phyloP scores from a whole-genome alignment of 345 rosid genomes.

The Euphorbia peplus region DNA sequence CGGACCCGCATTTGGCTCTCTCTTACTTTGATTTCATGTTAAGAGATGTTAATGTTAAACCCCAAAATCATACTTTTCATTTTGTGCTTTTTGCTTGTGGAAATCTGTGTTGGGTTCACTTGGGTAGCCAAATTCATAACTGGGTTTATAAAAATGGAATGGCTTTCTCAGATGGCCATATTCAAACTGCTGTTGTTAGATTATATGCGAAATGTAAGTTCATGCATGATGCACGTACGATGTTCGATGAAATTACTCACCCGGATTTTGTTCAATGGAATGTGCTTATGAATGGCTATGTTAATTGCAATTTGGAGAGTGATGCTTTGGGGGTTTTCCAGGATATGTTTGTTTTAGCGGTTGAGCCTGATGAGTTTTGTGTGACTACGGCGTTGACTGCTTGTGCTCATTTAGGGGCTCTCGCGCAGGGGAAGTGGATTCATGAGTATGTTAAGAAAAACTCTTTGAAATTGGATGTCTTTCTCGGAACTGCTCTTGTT shows the following conservation, averaged over 20 bases:
- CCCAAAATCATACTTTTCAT: conserved; percentile 48
- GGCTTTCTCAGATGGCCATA: conserved; percentile 41
- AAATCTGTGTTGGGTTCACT: conserved; percentile 23
- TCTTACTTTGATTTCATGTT: conserved; percentile 41
- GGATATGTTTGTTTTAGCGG: conserved; percentile 42
- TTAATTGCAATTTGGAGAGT: conserved; percentile 28
- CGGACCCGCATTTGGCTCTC: conserved; percentile 35
- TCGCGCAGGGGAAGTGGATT: conserved; percentile 55
- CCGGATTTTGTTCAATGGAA: conserved; percentile 54
- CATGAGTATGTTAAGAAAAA: conserved; percentile 42
- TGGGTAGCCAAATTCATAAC: conserved; percentile 40
- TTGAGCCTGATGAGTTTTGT: conserved; percentile 49
- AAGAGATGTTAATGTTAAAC: conserved; percentile 23
- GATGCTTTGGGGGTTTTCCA: conserved; percentile 38
- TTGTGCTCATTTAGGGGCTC: conserved; percentile 52
- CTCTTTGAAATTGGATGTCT: conserved; percentile 37
- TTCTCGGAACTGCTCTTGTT: conserved; percentile 51
- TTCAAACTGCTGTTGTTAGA: conserved; percentile 41
- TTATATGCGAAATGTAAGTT: conserved; percentile 26
- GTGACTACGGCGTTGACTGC: conserved; percentile 48
- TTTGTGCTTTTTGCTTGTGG: conserved; percentile 39
- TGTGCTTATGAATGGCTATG: conserved; percentile 51
- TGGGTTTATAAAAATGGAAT: conserved; percentile 49
- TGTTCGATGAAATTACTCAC: conserved; percentile 53
- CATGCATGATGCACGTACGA: conserved; percentile 36